Conservation (phyloP, 495 filamentous ascomycete species). For the Glonium stellatum region DNA sequence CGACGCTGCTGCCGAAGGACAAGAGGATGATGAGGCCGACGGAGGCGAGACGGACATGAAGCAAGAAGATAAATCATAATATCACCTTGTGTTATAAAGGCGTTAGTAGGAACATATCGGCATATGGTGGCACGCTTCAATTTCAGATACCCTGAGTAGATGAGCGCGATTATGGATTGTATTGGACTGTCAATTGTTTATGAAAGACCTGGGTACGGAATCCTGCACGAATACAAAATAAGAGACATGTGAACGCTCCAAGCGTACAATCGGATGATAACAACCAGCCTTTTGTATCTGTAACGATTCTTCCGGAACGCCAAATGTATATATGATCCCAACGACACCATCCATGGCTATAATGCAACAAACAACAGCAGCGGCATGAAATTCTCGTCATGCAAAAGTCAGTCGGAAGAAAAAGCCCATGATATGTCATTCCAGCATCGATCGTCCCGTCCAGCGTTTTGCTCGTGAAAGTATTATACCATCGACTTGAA, state of each 20-base stretch:
- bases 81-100: not conserved
- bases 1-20: conserved; percentile 27
- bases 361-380: conserved; percentile 1
- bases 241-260: not conserved
- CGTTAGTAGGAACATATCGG: not conserved
- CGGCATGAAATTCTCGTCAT: not conserved
- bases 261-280: not conserved
- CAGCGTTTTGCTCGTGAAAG: conserved; percentile 25
- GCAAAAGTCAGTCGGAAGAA: conserved; percentile 4
- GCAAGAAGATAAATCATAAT: conserved; percentile 6
- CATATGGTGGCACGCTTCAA: not conserved
- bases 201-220: not conserved
- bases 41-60: conserved; percentile 17
- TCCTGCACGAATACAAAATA: not conserved
- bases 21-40: conserved; percentile 27
- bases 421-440: conserved; percentile 23
- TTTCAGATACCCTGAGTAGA: conserved; percentile 3
- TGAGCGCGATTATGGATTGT: not conserved
- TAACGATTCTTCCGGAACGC: not conserved
- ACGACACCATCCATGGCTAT: conserved; percentile 4
- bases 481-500: conserved; percentile 16
- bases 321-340: conserved; percentile 4
- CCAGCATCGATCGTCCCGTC: conserved; percentile 28
- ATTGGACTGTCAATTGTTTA: not conserved
- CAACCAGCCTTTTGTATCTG: not conserved